Evolutionary conservation across 1,284 basidiomycete genomes (phyloP), one percentile per base, ranked within the genome.

Genomic region (Ustilago bromivora): DNA sequence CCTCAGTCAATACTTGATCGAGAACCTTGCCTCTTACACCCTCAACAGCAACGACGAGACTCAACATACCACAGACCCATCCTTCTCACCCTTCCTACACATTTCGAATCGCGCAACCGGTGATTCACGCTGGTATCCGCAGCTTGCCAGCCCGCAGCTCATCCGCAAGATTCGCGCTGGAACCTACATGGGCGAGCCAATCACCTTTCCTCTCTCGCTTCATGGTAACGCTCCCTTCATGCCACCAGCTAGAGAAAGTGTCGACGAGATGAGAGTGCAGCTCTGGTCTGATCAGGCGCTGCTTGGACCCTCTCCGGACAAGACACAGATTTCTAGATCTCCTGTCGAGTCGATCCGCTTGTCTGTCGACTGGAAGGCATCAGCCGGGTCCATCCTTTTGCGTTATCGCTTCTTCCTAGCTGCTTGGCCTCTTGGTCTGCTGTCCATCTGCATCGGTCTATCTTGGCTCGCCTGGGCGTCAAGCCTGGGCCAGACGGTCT

Each of bases 161-260:
- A 49, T 66, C 31, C 57, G 55, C 19, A 56, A 54, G 49, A 67
- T 73, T n/a, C 61, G 65, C 52, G 40, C 31, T 13, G 13, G 55
- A 7, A 61, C 28, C 11, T 61, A 73, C 46, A 60, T 58, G 10
- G 43, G 57, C 28, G 58, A 63, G 35, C 36, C 64, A 2, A 71
- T 76, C 55, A 55, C 56, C 13, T 55, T 78, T 2, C 66, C 66
- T 4, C 58, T 85, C 2, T 69, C 80, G 43, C 73, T 85, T 32
- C 82, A 84, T 51, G 81, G 77, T 15, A 70, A 64, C 4, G 81
- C 84, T 7, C 84, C 84, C 7, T 85, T 80, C 71, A 78, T 85
- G 64, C 80, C 81, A 12, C 75, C 73, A 10, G 56, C 76, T 7
- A 52, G 59, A 12, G 40, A 53, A 9, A 76, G 74, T 49, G 36